Evolutionary conservation across 768 basidiomycete species (phyloP).

Genomic region (Calocybe gangraenosa): DNA sequence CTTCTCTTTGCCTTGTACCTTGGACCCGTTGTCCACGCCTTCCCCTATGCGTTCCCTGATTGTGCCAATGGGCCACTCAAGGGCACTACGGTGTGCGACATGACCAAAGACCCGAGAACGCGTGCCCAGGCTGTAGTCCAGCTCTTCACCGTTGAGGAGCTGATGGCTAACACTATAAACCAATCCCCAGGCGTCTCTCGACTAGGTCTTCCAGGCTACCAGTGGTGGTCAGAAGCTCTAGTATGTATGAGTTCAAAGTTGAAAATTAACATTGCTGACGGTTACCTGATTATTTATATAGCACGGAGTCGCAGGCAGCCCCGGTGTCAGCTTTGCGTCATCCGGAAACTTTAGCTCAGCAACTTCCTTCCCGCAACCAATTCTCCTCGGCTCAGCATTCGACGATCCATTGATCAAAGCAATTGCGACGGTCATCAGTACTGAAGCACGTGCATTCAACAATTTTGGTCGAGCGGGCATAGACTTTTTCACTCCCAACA

Average conservation of each 20-base stretch:
- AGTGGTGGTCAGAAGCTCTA: slow-evolving; percentile 61
- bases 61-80: slow-evolving; percentile 43
- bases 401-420: slow-evolving; percentile 48
- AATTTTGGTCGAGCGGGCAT: slow-evolving; percentile 49
- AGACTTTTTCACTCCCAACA: slow-evolving; percentile 57
- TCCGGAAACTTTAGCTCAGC: slow-evolving; percentile 52
- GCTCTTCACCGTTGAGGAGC: slow-evolving; percentile 46
- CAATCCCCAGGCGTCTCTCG: slow-evolving; percentile 47
- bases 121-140: slow-evolving; percentile 48
- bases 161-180: slow-evolving; percentile 49
- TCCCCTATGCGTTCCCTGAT: slow-evolving; percentile 41
- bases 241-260: slow-evolving; percentile 24
- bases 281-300: slow-evolving; percentile 13
- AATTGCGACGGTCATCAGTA: slow-evolving; percentile 48
- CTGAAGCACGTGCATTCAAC: slow-evolving; percentile 56
- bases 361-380: slow-evolving; percentile 56
- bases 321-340: slow-evolving; percentile 45
- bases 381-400: slow-evolving; percentile 51
- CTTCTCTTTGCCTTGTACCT: slow-evolving; percentile 9
- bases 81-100: slow-evolving; percentile 44
- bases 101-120: slow-evolving; percentile 35
- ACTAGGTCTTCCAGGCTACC: slow-evolving; percentile 51
- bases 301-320: slow-evolving; percentile 54
- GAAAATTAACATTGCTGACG: no score
- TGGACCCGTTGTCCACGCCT: slow-evolving; percentile 1